Base-by-base conservation (phyloP, 1,284 basidiomycete species). In the Ceratobasidium sp. region DNA sequence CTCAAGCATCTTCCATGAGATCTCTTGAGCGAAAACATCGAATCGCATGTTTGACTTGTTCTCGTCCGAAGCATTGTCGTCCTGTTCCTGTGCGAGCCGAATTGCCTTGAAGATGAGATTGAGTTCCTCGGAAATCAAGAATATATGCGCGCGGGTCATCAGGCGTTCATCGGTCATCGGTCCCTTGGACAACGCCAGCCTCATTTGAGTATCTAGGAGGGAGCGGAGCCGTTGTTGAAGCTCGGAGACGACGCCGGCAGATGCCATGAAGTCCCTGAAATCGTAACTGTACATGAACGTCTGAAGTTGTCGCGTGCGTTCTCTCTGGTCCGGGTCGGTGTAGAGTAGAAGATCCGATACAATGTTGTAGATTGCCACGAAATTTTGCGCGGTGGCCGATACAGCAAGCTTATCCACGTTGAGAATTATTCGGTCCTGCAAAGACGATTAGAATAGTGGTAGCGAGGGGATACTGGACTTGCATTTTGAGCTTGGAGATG, bases 1-100 rank as follows among this genome's bases (percentile, higher is more conserved):
- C 72, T 93, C 92, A 38, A 97, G 81, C 94, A 99, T 97, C 73
- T 87, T 86, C 95, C 96, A 99, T 0, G 93, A 94, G 58, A 99
- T 89, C 76, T 96, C 92, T 8, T 89, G 87, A 0, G 94, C 94
- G 4, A 88, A 88, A 0, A 93, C 88, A 73, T 93, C 89, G 27
- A 98, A 79, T 45, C 93, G 85, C 42, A 96, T 82, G 1, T 94
- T 92, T 0, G 91, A 92, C 75, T 82, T 80, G 55, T 93, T 91
- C 71, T 90, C 87, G 70, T 91, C 91, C 12, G 87, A 80, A 52
- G 84, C 76, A 57, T 89, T 69, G 17, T 57, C 54, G 83, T 83
- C 35, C 72, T 86, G 86, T 74, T 90, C 90, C 76, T 94, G 92
- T 49, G 91, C 90, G 70, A 88, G 83, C 73, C 89, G 88, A 76